These are phyloP conservation scores for Dryas integrifolia DNA, from an alignment of 331 rosid genomes.

Conservation along the genomic window DNA sequence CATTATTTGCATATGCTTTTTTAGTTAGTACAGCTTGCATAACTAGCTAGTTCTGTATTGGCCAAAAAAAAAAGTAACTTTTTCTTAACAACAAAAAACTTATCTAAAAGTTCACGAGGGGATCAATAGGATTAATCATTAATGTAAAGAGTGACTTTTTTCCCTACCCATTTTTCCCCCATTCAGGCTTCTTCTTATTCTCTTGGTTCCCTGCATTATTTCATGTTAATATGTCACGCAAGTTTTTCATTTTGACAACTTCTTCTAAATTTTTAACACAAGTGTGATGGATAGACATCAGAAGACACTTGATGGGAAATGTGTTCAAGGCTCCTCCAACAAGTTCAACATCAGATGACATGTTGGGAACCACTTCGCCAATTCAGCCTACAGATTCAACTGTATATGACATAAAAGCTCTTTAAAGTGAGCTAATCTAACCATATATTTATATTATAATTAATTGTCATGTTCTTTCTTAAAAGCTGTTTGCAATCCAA, in stretches of 20 bases:
- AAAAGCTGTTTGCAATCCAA: background rate
- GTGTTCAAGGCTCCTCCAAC: slow-evolving; percentile 20
- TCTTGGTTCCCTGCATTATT: background rate
- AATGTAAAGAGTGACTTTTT: background rate
- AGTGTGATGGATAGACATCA: background rate
- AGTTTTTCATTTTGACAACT: slow-evolving; percentile 6
- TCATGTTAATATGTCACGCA: background rate
- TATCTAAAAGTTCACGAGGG: background rate
- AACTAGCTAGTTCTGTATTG: too few species aligned
- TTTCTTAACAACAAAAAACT: background rate
- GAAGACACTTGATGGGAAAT: slow-evolving; percentile 19
- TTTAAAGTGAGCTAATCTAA: background rate
- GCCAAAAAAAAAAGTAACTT: background rate
- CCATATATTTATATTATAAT: background rate
- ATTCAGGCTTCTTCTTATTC: background rate
- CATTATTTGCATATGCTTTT: background rate
- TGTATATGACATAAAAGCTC: background rate
- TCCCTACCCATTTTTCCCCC: background rate
- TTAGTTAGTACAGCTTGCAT: background rate
- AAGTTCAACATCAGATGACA: slow-evolving; percentile 28
- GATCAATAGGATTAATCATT: background rate
- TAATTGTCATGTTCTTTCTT: slow-evolving; percentile 16
- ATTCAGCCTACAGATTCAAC: slow-evolving; percentile 13
- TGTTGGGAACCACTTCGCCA: slow-evolving; percentile 8
- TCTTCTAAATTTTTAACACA: background rate